phyloP scores from a whole-genome alignment of 176 grass and related monocot genomes.

The Triticum monococcum region DNA sequence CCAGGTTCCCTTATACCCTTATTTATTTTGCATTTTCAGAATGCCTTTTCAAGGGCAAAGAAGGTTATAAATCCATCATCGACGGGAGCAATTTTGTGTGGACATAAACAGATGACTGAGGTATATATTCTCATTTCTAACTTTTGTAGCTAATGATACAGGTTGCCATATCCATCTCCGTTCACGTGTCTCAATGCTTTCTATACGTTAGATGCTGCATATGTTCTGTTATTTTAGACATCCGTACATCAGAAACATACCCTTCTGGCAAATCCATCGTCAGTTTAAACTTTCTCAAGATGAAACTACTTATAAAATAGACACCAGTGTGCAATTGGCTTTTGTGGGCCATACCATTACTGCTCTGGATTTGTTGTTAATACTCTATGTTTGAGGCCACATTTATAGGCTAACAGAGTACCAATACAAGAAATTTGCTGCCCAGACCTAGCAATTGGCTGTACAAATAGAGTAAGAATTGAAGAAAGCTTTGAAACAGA shows the following conservation, averaged over 20 bases:
- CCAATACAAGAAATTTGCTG: not conserved
- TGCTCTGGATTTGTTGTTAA: not conserved
- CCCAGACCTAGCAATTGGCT: not conserved
- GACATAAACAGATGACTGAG: constrained; percentile 88
- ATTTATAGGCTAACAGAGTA: not conserved
- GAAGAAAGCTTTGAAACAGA: not conserved
- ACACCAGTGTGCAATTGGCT: not conserved
- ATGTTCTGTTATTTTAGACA: not conserved
- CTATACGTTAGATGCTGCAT: not conserved
- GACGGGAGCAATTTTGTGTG: constrained; percentile 79
- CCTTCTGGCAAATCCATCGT: not conserved
- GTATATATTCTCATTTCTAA: constrained; percentile 43
- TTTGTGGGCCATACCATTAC: not conserved
- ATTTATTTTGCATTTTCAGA: constrained; percentile 43
- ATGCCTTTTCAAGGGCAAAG: constrained; percentile 66
- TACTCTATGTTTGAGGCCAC: not conserved
- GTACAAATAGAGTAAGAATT: not conserved
- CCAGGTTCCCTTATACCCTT: not conserved
- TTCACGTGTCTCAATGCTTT: constrained; percentile 1
- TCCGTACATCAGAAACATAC: not conserved
- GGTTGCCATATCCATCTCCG: too few relatives aligned
- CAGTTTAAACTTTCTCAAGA: not conserved
- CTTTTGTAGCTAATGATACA: not conserved
- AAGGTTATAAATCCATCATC: constrained; percentile 57
- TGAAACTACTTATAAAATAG: not conserved